These are phyloP conservation scores for Vitis riparia DNA, from an alignment of 164 flowering plant species.

Conservation along the genomic window DNA sequence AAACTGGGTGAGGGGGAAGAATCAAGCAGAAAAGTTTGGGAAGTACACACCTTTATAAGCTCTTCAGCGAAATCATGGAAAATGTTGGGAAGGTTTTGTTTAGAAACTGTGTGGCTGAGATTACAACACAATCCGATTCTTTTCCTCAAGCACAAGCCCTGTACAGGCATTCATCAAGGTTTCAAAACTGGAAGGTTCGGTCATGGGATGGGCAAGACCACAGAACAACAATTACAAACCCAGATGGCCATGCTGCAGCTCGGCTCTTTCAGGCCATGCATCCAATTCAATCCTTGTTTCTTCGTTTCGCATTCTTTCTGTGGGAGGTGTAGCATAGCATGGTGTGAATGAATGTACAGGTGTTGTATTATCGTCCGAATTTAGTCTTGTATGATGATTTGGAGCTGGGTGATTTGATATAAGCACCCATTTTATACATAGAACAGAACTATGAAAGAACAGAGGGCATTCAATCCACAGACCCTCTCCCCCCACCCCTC, in stretches of 20 bases:
- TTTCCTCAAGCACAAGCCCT: background rate
- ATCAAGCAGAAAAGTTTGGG: background rate
- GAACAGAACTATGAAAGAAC: background rate
- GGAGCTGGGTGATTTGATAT: slow-evolving; percentile 12
- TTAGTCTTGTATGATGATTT: background rate
- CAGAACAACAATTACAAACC: background rate
- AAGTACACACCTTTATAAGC: too few relatives aligned
- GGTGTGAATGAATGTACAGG: background rate
- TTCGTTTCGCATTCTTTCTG: slow-evolving; percentile 17
- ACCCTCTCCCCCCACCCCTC: too few relatives aligned
- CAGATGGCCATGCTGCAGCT: background rate
- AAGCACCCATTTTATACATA: slow-evolving; percentile 4
- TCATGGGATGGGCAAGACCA: background rate
- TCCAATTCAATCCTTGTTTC: background rate
- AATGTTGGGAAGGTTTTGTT: background rate
- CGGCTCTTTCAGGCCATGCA: background rate
- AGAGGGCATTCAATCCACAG: too few relatives aligned
- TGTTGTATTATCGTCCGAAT: slow-evolving; percentile 4
- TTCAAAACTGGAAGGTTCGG: background rate
- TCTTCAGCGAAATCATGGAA: background rate
- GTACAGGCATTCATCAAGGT: background rate
- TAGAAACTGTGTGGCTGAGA: background rate
- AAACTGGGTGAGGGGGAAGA: slow-evolving; percentile 9
- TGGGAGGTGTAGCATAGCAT: slow-evolving; percentile 13
- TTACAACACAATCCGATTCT: background rate